Conservation (phyloP, 352 stramenopile genomes). For the Globisporangium okanoganense region DNA sequence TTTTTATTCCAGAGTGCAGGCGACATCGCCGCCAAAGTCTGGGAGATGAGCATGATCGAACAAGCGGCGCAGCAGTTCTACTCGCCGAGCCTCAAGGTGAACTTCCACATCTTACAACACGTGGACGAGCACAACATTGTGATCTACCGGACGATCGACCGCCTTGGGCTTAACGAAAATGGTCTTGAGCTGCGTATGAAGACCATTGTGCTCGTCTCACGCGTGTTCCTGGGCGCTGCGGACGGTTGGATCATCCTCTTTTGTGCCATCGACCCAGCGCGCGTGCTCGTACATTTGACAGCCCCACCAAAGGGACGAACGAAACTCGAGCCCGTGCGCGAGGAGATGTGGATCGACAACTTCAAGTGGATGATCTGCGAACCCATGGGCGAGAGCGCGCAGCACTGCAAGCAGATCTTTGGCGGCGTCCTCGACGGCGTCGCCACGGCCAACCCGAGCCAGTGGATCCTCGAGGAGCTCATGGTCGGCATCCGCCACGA, state of each 20-base stretch:
- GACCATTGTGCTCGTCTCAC: conserved; percentile 13
- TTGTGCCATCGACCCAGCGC: conserved; percentile 9
- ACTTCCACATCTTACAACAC: conserved; percentile 15
- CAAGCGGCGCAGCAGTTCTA: conserved; percentile 1
- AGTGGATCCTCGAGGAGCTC: conserved; percentile 19
- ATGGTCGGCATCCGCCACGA: conserved; percentile 16
- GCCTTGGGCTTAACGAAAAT: background rate
- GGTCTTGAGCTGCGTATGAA: conserved; percentile 12
- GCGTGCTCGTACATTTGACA: conserved; percentile 2
- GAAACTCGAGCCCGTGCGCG: conserved; percentile 7
- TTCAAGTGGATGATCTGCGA: conserved; percentile 16
- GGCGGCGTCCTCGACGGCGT: conserved; percentile 13
- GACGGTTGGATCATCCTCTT: conserved; percentile 8
- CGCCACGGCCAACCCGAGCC: conserved; percentile 12
- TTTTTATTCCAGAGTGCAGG: conserved; percentile 5
- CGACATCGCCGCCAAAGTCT: conserved; percentile 6
- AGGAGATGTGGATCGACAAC: conserved; percentile 20
- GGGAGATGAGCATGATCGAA: background rate
- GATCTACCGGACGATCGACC: conserved; percentile 20
- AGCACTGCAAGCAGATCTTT: conserved; percentile 15
- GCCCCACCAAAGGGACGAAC: background rate
- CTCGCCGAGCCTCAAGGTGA: conserved; percentile 15
- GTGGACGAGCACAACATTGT: conserved; percentile 14
- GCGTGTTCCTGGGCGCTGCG: background rate
- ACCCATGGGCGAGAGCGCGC: conserved; percentile 7